phyloP scores from a whole-genome alignment of 805 yeast genomes.

The Hanseniaspora meyeri region DNA sequence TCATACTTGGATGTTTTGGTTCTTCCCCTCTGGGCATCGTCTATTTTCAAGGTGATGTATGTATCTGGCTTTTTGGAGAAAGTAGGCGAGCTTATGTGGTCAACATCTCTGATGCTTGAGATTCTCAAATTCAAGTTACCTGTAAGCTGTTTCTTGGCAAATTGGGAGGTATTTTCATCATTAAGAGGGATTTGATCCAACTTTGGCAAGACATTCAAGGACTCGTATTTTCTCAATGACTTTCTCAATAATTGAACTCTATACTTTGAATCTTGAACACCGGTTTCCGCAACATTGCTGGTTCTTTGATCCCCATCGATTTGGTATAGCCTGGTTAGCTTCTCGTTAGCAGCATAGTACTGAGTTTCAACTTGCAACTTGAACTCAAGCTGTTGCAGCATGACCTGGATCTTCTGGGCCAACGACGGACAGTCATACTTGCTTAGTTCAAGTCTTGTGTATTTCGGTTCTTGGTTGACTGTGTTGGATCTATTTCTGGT shows the following conservation, averaged over 20 bases:
- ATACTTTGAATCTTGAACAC: constrained; percentile 70
- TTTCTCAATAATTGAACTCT: constrained; percentile 73
- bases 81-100: constrained; percentile 79
- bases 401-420: constrained; percentile 87
- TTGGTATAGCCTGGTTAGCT: constrained; percentile 71
- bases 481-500: constrained; percentile 29
- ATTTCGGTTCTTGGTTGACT: constrained; percentile 29
- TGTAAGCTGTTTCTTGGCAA: constrained; percentile 69
- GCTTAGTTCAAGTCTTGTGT: constrained; percentile 64
- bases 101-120: constrained; percentile 73
- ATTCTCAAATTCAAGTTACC: constrained; percentile 69
- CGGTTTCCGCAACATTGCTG: constrained; percentile 80
- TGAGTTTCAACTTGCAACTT: constrained; percentile 89
- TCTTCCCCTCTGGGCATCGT: constrained; percentile 70
- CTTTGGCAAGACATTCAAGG: constrained; percentile 48
- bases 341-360: constrained; percentile 84
- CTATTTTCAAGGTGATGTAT: constrained; percentile 64
- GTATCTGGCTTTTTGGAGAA: constrained; percentile 71
- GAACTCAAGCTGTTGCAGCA: constrained; percentile 90
- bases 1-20: constrained; percentile 67
- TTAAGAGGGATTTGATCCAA: constrained; percentile 17
- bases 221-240: constrained; percentile 76
- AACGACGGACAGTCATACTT: constrained; percentile 89
- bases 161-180: constrained; percentile 40
- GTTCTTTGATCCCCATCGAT: constrained; percentile 83